Conservation (phyloP, 2,329 filamentous ascomycete species). For the Ascochyta clinopodiicola region DNA sequence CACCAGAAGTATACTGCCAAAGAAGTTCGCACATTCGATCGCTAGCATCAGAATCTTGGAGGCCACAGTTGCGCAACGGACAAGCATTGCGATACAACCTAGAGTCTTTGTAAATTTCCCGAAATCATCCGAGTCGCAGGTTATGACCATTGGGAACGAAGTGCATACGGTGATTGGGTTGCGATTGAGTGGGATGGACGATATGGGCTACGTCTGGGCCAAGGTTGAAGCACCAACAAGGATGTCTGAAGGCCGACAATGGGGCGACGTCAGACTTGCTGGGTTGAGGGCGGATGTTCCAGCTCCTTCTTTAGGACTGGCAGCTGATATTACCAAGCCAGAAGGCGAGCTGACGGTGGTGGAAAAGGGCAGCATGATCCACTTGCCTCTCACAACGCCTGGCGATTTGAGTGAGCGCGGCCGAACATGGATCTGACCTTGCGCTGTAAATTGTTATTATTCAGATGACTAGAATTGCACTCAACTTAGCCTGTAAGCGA, state of each 20-base stretch:
- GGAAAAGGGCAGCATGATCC: slow-evolving; percentile 29
- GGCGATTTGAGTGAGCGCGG: background rate
- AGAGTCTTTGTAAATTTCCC: background rate
- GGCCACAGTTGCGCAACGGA: slow-evolving; percentile 27
- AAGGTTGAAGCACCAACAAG: slow-evolving; percentile 1
- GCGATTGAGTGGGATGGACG: slow-evolving; percentile 34
- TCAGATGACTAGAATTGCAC: background rate
- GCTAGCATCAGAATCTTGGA: slow-evolving; percentile 30
- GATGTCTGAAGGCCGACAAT: slow-evolving; percentile 9
- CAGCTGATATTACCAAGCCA: slow-evolving; percentile 10
- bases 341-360: slow-evolving; percentile 27
- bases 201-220: slow-evolving; percentile 34
- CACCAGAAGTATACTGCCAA: slow-evolving; percentile 22
- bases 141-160: slow-evolving; percentile 19
- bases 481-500: background rate
- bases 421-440: slow-evolving; percentile 2
- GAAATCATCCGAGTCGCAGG: background rate
- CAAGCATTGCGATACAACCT: slow-evolving; percentile 27
- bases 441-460: background rate
- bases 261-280: slow-evolving; percentile 31
- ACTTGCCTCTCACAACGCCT: background rate
- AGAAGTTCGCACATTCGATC: slow-evolving; percentile 14
- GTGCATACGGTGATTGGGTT: slow-evolving; percentile 34
- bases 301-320: slow-evolving; percentile 25
- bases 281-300: slow-evolving; percentile 32